Conservation (phyloP, 2,329 filamentous ascomycete genomes). For the Ophiostoma quercus region DNA sequence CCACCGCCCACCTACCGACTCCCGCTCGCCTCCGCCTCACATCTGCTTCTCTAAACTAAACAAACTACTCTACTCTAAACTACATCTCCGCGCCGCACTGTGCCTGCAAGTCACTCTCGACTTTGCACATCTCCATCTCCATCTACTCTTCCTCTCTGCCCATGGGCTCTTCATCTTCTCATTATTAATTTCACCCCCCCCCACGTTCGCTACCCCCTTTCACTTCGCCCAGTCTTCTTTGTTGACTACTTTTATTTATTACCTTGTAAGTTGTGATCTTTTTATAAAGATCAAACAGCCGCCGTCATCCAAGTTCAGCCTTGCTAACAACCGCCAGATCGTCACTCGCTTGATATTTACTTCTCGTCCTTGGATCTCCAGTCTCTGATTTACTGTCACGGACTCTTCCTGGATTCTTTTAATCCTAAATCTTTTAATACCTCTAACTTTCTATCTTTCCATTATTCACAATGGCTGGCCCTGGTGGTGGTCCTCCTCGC, state of each 20-base stretch:
- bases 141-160: neutral
- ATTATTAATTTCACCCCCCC: slow-evolving; percentile 2
- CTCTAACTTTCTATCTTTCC: slow-evolving; percentile 30
- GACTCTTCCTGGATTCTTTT: neutral
- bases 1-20: neutral
- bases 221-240: neutral
- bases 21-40: neutral
- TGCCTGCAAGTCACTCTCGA: neutral
- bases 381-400: slow-evolving; percentile 19
- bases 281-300: neutral
- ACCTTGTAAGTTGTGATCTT: neutral
- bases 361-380: neutral
- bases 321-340: slow-evolving; percentile 6
- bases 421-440: slow-evolving; percentile 34
- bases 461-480: slow-evolving; percentile 68
- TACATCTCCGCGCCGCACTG: neutral
- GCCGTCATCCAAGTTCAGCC: neutral
- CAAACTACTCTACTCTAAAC: neutral
- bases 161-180: slow-evolving; percentile 5
- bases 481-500: slow-evolving; percentile 85
- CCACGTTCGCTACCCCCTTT: slow-evolving; percentile 19
- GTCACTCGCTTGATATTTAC: slow-evolving; percentile 25
- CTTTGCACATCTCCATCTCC: neutral
- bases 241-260: neutral
- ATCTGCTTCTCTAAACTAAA: neutral